Evolutionary conservation across 2,329 filamentous ascomycete species (phyloP).

Genomic region (Fusarium citri): DNA sequence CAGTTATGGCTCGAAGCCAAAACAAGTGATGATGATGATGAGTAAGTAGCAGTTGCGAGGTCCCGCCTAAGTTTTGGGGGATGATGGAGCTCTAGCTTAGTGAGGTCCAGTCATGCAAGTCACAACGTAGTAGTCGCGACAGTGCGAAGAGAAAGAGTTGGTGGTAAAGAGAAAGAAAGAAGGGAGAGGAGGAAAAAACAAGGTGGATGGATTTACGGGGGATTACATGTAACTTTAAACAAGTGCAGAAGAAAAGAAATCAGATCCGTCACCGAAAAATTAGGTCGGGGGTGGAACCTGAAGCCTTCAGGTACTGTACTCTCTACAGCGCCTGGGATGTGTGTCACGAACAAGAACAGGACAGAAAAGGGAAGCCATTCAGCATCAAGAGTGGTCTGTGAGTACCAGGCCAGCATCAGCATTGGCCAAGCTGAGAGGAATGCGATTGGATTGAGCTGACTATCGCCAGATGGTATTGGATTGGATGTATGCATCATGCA

Average conservation of each 20-base stretch:
- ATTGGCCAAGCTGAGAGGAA: constrained; percentile 11
- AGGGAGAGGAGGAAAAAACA: constrained; percentile 13
- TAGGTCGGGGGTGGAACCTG: constrained; percentile 33
- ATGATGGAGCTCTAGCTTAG: constrained; percentile 14
- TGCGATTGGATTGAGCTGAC: constrained; percentile 36
- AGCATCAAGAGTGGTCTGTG: constrained; percentile 38
- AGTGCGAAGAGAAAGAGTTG: constrained; percentile 8
- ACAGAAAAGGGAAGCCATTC: constrained; percentile 28
- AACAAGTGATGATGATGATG: constrained; percentile 1
- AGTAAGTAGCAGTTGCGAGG: constrained; percentile 7
- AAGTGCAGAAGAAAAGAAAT: constrained; percentile 41
- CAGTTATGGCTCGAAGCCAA: constrained; percentile 19
- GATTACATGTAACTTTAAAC: constrained; percentile 26
- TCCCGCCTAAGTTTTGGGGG: constrained; percentile 13
- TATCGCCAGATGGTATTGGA: constrained; percentile 1
- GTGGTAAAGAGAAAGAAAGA: constrained; percentile 17
- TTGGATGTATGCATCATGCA: constrained; percentile 27
- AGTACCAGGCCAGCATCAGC: constrained; percentile 33
- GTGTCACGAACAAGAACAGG: constrained; percentile 5
- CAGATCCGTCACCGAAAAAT: constrained; percentile 29
- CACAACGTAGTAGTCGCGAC: constrained; percentile 7
- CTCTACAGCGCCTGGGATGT: not conserved
- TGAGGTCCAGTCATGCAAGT: constrained; percentile 29
- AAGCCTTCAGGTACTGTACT: constrained; percentile 15
- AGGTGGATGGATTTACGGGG: constrained; percentile 34